These are phyloP conservation scores for Cercospora sp. DNA, from an alignment of 2,329 filamentous ascomycete species.

Conservation along the genomic window DNA sequence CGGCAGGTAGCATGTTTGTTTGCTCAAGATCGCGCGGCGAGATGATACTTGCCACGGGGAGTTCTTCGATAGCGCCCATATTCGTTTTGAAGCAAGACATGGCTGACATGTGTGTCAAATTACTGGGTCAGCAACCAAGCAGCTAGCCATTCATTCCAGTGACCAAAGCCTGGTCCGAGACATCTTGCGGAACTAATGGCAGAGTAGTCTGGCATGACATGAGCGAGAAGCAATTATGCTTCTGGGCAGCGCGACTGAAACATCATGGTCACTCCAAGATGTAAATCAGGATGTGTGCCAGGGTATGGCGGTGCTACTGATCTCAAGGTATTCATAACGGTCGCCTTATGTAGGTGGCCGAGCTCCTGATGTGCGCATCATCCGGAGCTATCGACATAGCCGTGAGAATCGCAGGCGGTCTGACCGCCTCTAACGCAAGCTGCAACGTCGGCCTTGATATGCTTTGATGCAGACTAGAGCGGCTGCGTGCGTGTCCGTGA, in stretches of 20 bases:
- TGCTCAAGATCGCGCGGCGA: not conserved
- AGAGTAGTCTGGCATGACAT: not conserved
- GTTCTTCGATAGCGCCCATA: no score
- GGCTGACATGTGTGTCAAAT: not conserved
- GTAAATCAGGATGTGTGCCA: not conserved
- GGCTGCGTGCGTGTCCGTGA: not conserved
- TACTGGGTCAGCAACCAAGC: not conserved
- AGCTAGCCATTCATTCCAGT: not conserved
- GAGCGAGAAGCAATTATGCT: not conserved
- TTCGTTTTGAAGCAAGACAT: not conserved
- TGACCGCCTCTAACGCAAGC: not conserved
- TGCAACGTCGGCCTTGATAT: not conserved
- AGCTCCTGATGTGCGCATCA: not conserved
- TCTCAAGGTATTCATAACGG: not conserved
- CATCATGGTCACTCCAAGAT: no score
- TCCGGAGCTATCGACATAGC: not conserved
- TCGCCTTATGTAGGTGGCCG: not conserved
- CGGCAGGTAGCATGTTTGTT: not conserved
- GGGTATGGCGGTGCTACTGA: not conserved
- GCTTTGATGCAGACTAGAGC: not conserved
- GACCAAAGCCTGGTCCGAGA: not conserved
- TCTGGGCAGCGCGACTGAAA: not conserved
- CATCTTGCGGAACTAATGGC: not conserved
- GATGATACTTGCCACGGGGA: not conserved
- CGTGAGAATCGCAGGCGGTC: not conserved